A percentile compares a stretch with the other conserved stretches of the same genome.
phyloP scores from a whole-genome alignment of 31 red algal species.

The Bonnemaisonia californica region DNA sequence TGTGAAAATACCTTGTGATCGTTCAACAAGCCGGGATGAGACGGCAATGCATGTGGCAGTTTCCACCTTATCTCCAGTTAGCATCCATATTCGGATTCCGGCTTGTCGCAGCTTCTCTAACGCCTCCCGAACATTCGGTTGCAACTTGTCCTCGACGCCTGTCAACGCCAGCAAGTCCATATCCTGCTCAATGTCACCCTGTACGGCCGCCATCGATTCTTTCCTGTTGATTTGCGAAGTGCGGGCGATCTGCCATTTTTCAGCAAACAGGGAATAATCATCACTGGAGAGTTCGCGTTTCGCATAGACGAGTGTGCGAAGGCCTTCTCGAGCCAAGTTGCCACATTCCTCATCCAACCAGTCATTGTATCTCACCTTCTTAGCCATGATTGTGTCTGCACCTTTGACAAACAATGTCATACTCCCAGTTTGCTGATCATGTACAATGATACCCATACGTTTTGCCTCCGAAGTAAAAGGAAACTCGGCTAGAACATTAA shows the following conservation, averaged over 20 bases:
- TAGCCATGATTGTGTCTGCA: constrained; percentile 84
- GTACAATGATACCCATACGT: constrained; percentile 90
- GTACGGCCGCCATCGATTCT: constrained; percentile 81
- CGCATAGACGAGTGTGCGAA: constrained; percentile 91
- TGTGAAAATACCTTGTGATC: constrained; percentile 79
- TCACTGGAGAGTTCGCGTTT: constrained; percentile 57
- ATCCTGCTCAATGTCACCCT: constrained; percentile 84
- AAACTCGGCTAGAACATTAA: constrained; percentile 88
- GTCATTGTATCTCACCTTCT: constrained; percentile 82
- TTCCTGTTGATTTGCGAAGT: constrained; percentile 65
- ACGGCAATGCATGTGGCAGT: constrained; percentile 90
- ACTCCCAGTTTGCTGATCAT: constrained; percentile 45
- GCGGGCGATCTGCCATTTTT: constrained; percentile 64
- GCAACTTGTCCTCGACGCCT: constrained; percentile 94
- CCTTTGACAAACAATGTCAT: constrained; percentile 91
- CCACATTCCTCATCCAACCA: constrained; percentile 99
- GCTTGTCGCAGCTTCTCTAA: constrained; percentile 93
- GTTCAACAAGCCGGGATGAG: constrained; percentile 80
- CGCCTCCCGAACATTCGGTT: constrained; percentile 77
- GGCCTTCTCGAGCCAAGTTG: constrained; percentile 92
- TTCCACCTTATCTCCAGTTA: constrained; percentile 98
- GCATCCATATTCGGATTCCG: constrained; percentile 95
- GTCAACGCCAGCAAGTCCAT: constrained; percentile 84
- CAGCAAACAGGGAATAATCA: constrained; percentile 61
- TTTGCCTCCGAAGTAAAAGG: constrained; percentile 95